A percentile compares a stretch with the other conserved stretches of the same genome.
phyloP scores from a whole-genome alignment of 192 early-diverging fungal species.

The Spizellomyces punctatus region DNA sequence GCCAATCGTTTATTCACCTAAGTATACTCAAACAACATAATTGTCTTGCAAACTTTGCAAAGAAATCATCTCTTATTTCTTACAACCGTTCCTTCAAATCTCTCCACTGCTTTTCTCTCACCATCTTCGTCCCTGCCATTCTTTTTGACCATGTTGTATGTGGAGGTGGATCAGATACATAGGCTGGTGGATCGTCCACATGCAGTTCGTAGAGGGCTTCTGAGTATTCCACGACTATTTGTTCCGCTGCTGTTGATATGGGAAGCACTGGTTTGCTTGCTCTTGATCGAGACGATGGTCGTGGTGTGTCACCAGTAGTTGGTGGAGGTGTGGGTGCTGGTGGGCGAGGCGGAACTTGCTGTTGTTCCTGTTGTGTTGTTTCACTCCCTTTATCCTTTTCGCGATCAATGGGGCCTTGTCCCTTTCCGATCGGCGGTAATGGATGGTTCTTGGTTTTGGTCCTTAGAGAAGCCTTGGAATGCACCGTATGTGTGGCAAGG shows the following conservation, averaged over 20 bases:
- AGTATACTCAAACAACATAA: no score
- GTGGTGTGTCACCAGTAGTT: neutral
- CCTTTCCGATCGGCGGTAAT: conserved; percentile 28
- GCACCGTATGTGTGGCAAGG: neutral
- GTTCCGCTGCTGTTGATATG: neutral
- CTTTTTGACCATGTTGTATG: conserved; percentile 32
- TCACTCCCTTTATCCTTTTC: conserved; percentile 10
- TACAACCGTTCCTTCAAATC: conserved; percentile 14
- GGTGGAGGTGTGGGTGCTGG: neutral
- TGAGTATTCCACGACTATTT: no score
- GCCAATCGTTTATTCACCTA: no score
- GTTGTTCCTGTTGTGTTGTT: neutral
- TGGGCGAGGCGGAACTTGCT: conserved; percentile 8
- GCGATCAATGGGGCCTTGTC: neutral
- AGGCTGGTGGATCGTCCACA: neutral
- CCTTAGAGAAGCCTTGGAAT: neutral
- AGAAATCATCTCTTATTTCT: neutral
- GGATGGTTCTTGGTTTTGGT: conserved; percentile 18
- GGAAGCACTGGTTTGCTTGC: conserved; percentile 12
- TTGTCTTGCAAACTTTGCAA: no score
- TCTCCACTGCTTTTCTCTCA: conserved; percentile 41
- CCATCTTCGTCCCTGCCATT: conserved; percentile 37
- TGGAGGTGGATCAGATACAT: neutral
- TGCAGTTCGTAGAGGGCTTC: neutral
- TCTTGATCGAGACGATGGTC: conserved; percentile 7